These are phyloP conservation scores for Mucor mucedo DNA, from an alignment of 371 early-diverging fungal species.

Conservation along the genomic window DNA sequence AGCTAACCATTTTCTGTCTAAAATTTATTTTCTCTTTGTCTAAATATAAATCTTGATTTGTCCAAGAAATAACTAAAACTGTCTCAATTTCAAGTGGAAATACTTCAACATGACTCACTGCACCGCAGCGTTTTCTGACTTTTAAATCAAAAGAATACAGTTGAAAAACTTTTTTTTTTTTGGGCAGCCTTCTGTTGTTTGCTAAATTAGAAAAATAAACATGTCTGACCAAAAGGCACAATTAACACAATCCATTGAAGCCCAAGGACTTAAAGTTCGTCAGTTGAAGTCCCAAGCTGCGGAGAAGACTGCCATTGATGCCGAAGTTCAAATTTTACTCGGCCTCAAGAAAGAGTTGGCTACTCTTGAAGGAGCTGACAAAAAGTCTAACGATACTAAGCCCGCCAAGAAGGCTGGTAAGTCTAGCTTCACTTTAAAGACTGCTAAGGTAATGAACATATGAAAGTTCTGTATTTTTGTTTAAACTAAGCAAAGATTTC, in stretches of 20 bases:
- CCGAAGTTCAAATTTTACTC: conserved; percentile 62
- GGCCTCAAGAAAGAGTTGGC: conserved; percentile 67
- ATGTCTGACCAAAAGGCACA: conserved; percentile 32
- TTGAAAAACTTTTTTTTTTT: background rate
- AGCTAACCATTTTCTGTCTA: too few species aligned
- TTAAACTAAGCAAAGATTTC: background rate
- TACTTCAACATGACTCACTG: too few species aligned
- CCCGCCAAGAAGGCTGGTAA: conserved; percentile 38
- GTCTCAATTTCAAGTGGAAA: too few species aligned
- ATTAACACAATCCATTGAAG: conserved; percentile 63
- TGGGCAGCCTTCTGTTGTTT: background rate
- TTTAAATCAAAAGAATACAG: background rate
- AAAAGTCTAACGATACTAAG: conserved; percentile 8
- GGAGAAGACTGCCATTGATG: conserved; percentile 60
- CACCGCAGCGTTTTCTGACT: too few species aligned
- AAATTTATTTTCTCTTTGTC: too few species aligned
- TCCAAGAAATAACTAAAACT: too few species aligned
- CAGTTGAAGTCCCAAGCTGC: conserved; percentile 66
- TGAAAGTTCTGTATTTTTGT: background rate
- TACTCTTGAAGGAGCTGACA: conserved; percentile 40
- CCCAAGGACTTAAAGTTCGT: conserved; percentile 67
- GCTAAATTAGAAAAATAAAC: background rate
- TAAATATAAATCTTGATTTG: too few species aligned
- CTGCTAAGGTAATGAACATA: conserved; percentile 63
- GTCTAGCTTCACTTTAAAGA: conserved; percentile 66